Evolutionary conservation across 768 basidiomycete species (phyloP), one percentile per base, ranked within the genome.

Genomic region (Candolleomyces aberdarensis): DNA sequence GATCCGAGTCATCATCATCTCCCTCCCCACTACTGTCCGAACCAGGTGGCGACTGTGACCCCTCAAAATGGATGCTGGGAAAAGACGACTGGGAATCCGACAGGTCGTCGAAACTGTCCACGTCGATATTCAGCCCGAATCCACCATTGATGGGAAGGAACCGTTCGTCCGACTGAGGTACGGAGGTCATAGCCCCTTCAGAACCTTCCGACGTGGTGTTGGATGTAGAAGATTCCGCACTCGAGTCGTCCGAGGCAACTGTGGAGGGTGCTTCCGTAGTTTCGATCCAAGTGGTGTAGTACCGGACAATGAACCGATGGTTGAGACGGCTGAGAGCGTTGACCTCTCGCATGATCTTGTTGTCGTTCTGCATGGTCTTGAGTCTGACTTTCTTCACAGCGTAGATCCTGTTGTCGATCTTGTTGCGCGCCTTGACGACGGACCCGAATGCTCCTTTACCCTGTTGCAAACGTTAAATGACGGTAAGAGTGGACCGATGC

Each of bases 381-480:
- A 96, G 80, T 49, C 88, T 86, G 64, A 98, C 86, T 73, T 96
- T 96, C 80, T 98, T 95, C 57, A 95, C 88, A 13, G 91, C 92
- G 69, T 94, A 95, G 59, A 93, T 91, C 22, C 91, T 81, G 11
- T 80, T 83, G 69, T 97, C 95, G 20, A 96, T 86, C 76, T 86
- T 91, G 68, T 96, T 94, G 50, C 88, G 81, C 3, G 94, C 95
- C 70, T 97, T 97, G 32, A 97, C 94, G 0, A 97, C 94, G n/a
- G 92, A 91, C 0, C 94, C 94, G 71, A 94, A 96, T 0, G 85
- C 93, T 0, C 95, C 95, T 69, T 89, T 89, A 0, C 94, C 94
- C 91, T 94, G 63, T 7, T 29, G 49, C 11, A 57, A 43, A 8
- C 8, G 46, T 19, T 31, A 55, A 29, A 61, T 54, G 20, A 9